Evolutionary conservation across 129 eudicot species (phyloP).

Genomic region (Pittosporum tobira): DNA sequence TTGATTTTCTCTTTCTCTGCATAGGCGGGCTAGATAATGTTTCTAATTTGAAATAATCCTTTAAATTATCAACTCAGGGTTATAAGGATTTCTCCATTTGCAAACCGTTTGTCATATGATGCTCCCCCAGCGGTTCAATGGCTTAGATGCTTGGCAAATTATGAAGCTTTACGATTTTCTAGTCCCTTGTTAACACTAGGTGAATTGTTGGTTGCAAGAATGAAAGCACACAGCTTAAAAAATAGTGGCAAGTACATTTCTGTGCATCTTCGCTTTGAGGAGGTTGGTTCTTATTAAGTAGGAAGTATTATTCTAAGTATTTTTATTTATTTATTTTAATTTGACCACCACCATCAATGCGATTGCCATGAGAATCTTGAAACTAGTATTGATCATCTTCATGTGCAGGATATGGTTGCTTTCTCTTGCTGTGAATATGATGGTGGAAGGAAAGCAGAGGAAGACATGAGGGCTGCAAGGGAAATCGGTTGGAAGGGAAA

Average conservation of each 20-base stretch:
- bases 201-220: conserved; percentile 69
- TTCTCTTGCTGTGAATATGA: conserved; percentile 93
- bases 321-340: too few relatives aligned
- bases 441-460: conserved; percentile 68
- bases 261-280: conserved; percentile 97
- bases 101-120: conserved; percentile 94
- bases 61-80: conserved; percentile 36
- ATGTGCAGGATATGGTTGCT: conserved; percentile 90
- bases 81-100: conserved; percentile 95
- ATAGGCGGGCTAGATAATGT: background rate
- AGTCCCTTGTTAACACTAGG: conserved; percentile 52
- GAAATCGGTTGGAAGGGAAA: conserved; percentile 98
- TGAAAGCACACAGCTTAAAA: conserved; percentile 68
- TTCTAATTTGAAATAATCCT: conserved; percentile 4
- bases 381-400: conserved; percentile 12
- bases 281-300: conserved; percentile 41
- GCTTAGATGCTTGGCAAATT: conserved; percentile 90
- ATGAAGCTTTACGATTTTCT: conserved; percentile 89
- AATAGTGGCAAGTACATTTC: conserved; percentile 86
- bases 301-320: background rate
- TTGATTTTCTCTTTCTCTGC: background rate
- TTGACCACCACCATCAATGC: conserved; percentile 1
- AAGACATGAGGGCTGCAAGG: conserved; percentile 93
- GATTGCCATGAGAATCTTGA: conserved; percentile 8
- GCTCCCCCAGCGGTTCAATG: conserved; percentile 85